Evolutionary conservation across 768 basidiomycete species (phyloP).

Genomic region (Xerocomellus intermedius): DNA sequence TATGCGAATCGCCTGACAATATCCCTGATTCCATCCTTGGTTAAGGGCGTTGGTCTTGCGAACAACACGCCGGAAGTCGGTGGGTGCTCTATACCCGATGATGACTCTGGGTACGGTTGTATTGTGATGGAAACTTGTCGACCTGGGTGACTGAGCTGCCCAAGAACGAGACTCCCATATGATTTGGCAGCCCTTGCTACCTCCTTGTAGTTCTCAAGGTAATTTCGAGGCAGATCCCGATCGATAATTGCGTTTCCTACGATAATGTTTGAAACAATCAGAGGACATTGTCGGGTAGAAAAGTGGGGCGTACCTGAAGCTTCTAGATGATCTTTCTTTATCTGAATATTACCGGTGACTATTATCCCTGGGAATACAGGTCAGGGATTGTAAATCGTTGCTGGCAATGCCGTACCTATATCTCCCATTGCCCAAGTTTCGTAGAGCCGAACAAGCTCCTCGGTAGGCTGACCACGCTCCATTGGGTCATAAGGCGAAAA

Average conservation of each 20-base stretch:
- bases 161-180: conserved; percentile 30
- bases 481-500: conserved; percentile 31
- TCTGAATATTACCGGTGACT: conserved; percentile 34
- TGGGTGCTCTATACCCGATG: conserved; percentile 35
- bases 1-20: conserved; percentile 49
- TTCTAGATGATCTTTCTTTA: conserved; percentile 35
- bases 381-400: neutral
- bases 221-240: conserved; percentile 23
- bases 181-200: conserved; percentile 34
- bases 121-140: conserved; percentile 35
- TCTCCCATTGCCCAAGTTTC: conserved; percentile 34
- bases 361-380: conserved; percentile 26
- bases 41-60: conserved; percentile 38
- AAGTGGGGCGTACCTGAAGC: conserved; percentile 26
- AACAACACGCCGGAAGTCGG: conserved; percentile 33
- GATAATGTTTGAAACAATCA: neutral
- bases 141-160: conserved; percentile 34
- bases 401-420: conserved; percentile 22
- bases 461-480: conserved; percentile 32
- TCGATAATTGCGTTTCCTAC: conserved; percentile 35
- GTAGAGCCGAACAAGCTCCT: conserved; percentile 34
- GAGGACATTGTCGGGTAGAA: neutral
- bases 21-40: conserved; percentile 47
- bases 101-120: conserved; percentile 35
- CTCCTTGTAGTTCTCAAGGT: conserved; percentile 20